phyloP scores from a whole-genome alignment of 208 protist genomes.

The Trypanosoma platydactyli region DNA sequence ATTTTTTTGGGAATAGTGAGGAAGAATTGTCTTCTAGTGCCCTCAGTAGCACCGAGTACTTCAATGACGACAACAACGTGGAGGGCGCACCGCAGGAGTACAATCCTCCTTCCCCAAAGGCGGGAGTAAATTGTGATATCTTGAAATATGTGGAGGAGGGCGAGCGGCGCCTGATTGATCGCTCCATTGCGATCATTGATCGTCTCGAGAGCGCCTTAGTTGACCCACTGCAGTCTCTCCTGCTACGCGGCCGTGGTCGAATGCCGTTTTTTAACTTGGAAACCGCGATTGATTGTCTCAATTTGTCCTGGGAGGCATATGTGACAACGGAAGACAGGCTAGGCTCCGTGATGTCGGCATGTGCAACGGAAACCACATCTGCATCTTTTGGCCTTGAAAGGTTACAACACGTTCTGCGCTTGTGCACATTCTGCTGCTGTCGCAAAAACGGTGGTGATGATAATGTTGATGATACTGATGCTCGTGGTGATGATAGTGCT shows the following conservation, averaged over 20 bases:
- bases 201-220: slow-evolving; percentile 27
- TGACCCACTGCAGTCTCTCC: slow-evolving; percentile 26
- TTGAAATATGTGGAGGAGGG: slow-evolving; percentile 17
- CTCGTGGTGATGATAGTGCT: not conserved
- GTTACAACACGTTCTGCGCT: slow-evolving; percentile 13
- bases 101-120: not conserved
- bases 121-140: not conserved
- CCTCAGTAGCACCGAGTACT: no score
- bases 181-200: slow-evolving; percentile 25
- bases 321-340: slow-evolving; percentile 23
- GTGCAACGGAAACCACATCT: slow-evolving; percentile 8
- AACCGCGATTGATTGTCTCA: slow-evolving; percentile 65
- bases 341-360: slow-evolving; percentile 28
- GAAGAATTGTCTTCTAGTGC: no score
- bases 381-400: slow-evolving; percentile 17
- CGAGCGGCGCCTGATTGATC: slow-evolving; percentile 21
- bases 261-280: slow-evolving; percentile 62
- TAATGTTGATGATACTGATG: slow-evolving; percentile 2
- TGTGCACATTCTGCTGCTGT: slow-evolving; percentile 9
- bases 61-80: no score
- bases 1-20: no score
- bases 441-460: not conserved
- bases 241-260: slow-evolving; percentile 14
- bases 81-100: not conserved
- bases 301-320: slow-evolving; percentile 70